These are phyloP conservation scores for Amanita subjunquillea DNA, from an alignment of 768 basidiomycete species.

Conservation along the genomic window DNA sequence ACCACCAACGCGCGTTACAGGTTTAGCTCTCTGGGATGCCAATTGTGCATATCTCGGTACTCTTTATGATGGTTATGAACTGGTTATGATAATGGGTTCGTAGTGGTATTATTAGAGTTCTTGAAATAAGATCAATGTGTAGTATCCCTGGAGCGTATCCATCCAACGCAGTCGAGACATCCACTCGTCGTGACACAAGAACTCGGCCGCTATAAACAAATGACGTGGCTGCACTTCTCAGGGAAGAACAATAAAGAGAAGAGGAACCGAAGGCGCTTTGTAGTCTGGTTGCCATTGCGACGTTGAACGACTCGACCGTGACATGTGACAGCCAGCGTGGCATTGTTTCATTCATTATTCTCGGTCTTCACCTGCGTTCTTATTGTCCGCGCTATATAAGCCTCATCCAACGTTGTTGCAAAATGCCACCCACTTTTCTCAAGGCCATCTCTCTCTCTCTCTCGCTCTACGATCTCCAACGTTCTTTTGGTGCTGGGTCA, in stretches of 20 bases:
- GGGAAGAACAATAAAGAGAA: too few species aligned
- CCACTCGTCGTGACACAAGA: too few species aligned
- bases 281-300: too few species aligned
- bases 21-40: not conserved
- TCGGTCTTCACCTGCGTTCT: not conserved
- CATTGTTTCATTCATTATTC: not conserved
- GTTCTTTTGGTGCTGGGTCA: conserved; percentile 5
- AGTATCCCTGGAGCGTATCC: too few species aligned
- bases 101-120: not conserved
- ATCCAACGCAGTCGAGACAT: too few species aligned
- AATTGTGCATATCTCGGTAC: not conserved
- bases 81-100: not conserved
- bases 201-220: too few species aligned
- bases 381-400: conserved; percentile 5
- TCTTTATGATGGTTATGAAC: not conserved
- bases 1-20: too few species aligned
- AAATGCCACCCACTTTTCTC: not conserved
- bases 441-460: not conserved
- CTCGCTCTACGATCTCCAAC: not conserved
- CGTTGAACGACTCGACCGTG: too few species aligned
- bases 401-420: not conserved
- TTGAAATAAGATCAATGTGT: too few species aligned
- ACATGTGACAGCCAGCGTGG: too few species aligned
- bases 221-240: too few species aligned
- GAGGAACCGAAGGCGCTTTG: too few species aligned